Conservation (phyloP, 2,329 filamentous ascomycete genomes). For the Aureobasidium uvarum region DNA sequence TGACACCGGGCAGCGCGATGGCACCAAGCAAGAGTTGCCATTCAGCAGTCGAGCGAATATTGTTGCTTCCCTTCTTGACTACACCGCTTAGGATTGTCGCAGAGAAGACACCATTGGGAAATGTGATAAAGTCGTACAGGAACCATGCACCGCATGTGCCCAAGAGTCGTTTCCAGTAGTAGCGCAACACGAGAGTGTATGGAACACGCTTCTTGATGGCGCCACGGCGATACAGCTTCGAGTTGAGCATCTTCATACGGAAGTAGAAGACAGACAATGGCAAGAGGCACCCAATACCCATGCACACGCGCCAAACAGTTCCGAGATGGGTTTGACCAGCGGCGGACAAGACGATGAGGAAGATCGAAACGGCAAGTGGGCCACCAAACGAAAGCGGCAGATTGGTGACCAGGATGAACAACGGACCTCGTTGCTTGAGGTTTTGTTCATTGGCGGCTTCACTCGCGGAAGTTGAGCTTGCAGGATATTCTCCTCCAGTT, state of each 20-base stretch:
- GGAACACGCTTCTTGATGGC: conserved; percentile 55
- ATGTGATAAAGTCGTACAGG: conserved; percentile 52
- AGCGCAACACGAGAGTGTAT: conserved; percentile 51
- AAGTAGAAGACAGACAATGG: conserved; percentile 58
- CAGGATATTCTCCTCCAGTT: conserved; percentile 51
- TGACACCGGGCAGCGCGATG: conserved; percentile 51
- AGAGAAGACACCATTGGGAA: conserved; percentile 51
- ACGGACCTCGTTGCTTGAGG: conserved; percentile 35
- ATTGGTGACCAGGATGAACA: conserved; percentile 34
- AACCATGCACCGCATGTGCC: conserved; percentile 59
- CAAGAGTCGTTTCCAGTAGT: conserved; percentile 56
- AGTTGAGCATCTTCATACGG: conserved; percentile 55
- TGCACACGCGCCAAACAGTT: conserved; percentile 52
- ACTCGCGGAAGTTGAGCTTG: conserved; percentile 47
- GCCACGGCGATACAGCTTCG: conserved; percentile 51
- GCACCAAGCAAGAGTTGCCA: conserved; percentile 51
- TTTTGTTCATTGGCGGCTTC: conserved; percentile 52
- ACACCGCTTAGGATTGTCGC: conserved; percentile 44
- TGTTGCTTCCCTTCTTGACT: conserved; percentile 16
- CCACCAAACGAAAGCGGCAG: conserved; percentile 32
- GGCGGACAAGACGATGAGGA: conserved; percentile 44
- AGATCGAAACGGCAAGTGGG: conserved; percentile 32
- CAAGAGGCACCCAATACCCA: conserved; percentile 50
- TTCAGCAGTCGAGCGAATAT: conserved; percentile 14
- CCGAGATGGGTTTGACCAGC: conserved; percentile 40